A percentile compares a stretch with the other conserved stretches of the same genome.
Evolutionary conservation across 371 early-diverging fungal genomes (phyloP).

Genomic region (Rhizopus arrhizus): DNA sequence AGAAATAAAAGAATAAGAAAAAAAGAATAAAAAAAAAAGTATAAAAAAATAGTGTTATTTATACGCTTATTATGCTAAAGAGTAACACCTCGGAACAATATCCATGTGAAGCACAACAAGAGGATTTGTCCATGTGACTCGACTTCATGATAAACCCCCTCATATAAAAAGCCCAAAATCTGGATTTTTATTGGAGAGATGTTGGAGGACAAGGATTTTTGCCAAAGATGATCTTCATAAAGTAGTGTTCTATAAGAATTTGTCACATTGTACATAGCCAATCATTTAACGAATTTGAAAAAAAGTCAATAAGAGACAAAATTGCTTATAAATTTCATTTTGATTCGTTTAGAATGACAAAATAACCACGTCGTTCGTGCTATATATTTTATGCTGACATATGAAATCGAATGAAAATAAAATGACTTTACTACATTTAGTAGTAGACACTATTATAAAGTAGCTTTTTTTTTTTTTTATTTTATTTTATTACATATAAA

Average conservation of each 20-base stretch:
- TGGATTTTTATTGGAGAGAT: not conserved
- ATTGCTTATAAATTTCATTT: not conserved
- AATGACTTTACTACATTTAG: no score
- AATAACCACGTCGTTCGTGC: no score
- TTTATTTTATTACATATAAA: not conserved
- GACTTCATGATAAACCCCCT: not conserved
- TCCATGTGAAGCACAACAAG: not conserved
- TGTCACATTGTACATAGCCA: no score
- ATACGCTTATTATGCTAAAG: no score
- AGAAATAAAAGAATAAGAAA: not conserved
- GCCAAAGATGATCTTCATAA: no score
- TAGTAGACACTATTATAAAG: no score
- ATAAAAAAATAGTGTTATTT: not conserved
- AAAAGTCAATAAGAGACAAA: not conserved
- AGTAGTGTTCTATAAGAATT: no score
- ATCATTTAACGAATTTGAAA: not conserved
- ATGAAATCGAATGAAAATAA: no score
- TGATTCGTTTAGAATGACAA: not conserved
- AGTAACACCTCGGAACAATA: not conserved
- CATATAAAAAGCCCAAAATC: not conserved
- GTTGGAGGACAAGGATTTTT: not conserved
- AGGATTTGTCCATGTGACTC: not conserved
- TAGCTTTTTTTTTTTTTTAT: no score
- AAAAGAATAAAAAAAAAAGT: not conserved
- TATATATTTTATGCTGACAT: no score